Percentiles rank a stretch among this genome's conserved stretches.
Conservation (phyloP, 345 rosid genomes). For the Clausena lansium region DNA sequence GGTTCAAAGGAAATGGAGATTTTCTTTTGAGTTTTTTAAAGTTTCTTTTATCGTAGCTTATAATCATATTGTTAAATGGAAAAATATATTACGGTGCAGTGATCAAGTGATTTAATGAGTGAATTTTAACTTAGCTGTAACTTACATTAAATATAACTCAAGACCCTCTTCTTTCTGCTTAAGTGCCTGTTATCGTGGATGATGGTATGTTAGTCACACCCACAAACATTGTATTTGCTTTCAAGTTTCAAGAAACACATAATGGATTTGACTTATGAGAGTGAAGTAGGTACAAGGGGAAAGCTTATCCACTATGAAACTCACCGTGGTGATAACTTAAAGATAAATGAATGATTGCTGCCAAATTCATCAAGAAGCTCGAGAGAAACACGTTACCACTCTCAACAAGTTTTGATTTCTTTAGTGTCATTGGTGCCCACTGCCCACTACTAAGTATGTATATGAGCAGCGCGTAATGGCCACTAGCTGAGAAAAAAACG, state of each 20-base stretch:
- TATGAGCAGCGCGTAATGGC: background rate
- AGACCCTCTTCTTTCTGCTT: no score
- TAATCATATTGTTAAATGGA: no score
- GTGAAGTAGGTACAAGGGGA: background rate
- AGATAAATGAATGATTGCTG: background rate
- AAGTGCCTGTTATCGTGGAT: background rate
- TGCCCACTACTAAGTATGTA: background rate
- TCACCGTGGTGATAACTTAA: background rate
- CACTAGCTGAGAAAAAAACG: background rate
- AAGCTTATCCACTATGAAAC: background rate
- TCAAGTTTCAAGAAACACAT: background rate
- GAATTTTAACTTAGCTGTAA: no score
- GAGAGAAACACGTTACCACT: background rate
- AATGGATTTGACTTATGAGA: background rate
- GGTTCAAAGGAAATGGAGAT: no score
- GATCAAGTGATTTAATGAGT: no score
- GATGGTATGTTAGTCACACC: background rate
- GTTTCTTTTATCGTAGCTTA: no score
- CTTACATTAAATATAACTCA: no score
- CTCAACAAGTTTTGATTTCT: background rate
- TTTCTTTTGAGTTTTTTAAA: no score
- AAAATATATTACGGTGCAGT: no score
- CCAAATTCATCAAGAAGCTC: background rate
- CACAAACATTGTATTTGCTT: background rate
- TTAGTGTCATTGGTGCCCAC: background rate